phyloP scores from a whole-genome alignment of 306 rosid genomes.

The Vachellia collinsii region DNA sequence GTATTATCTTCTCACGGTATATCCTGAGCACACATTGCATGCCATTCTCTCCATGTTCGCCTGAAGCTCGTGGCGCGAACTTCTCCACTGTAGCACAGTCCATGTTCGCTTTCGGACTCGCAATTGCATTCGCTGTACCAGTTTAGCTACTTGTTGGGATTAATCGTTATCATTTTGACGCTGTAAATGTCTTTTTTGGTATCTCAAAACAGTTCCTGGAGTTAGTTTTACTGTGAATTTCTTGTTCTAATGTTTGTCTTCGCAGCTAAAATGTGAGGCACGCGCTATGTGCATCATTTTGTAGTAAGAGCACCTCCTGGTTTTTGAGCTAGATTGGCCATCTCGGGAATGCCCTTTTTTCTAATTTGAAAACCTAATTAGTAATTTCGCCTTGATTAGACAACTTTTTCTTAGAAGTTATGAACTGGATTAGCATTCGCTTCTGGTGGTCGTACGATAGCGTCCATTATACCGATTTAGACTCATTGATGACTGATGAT shows the following conservation, averaged over 20 bases:
- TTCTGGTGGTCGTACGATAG: neutral
- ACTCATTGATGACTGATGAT: neutral
- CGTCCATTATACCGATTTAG: neutral
- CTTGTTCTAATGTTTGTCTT: neutral
- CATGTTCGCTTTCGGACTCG: neutral
- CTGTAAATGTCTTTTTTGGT: neutral
- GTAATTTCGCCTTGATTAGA: no score
- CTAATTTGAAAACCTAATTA: neutral
- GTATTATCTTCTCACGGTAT: neutral
- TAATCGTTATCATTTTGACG: neutral
- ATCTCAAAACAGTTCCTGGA: neutral
- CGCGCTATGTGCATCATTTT: neutral
- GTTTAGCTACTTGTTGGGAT: neutral
- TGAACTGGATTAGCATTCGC: neutral
- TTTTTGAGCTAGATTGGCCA: neutral
- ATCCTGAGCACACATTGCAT: neutral
- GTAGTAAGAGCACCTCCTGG: neutral
- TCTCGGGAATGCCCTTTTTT: neutral
- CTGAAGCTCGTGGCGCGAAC: neutral
- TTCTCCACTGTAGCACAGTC: neutral
- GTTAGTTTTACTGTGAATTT: conserved; percentile 1
- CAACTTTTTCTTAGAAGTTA: neutral
- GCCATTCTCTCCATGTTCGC: neutral
- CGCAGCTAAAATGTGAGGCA: neutral
- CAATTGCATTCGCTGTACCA: neutral